Percentiles rank a stretch among this genome's conserved stretches.
phyloP scores from a whole-genome alignment of 768 basidiomycete species.

The Lactarius hatsudake region DNA sequence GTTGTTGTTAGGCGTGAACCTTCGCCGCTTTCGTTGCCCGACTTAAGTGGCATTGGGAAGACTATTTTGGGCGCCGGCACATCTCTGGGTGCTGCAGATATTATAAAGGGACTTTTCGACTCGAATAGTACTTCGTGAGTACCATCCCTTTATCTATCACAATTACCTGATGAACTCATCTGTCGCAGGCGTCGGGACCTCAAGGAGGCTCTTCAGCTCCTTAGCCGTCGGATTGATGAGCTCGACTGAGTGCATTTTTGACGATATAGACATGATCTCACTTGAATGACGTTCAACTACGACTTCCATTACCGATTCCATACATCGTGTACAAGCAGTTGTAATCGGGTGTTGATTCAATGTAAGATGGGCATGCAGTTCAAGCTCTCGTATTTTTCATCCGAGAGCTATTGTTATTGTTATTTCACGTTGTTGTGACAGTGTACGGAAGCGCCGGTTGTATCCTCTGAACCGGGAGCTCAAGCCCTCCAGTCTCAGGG shows the following conservation, averaged over 20 bases:
- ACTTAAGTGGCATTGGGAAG: no score
- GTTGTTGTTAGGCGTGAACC: neutral
- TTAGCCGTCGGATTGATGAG: neutral
- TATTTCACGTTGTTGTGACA: neutral
- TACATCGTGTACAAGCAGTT: neutral
- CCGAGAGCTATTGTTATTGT: neutral
- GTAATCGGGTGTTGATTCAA: neutral
- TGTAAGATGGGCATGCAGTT: neutral
- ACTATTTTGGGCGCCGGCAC: no score
- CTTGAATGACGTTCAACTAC: neutral
- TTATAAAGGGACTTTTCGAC: neutral
- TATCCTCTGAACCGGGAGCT: no score
- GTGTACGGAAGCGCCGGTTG: neutral
- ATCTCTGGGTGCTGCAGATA: no score
- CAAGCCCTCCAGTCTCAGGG: no score
- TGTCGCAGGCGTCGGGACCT: neutral
- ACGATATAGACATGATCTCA: neutral
- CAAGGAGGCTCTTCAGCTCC: neutral
- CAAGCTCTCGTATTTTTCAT: neutral
- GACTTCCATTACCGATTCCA: neutral
- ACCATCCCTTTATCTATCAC: neutral
- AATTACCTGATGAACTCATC: neutral
- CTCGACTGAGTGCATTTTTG: neutral
- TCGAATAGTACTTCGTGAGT: neutral
- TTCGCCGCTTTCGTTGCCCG: no score